phyloP scores from a whole-genome alignment of 192 early-diverging fungal species.

The Coemansia sp. region DNA sequence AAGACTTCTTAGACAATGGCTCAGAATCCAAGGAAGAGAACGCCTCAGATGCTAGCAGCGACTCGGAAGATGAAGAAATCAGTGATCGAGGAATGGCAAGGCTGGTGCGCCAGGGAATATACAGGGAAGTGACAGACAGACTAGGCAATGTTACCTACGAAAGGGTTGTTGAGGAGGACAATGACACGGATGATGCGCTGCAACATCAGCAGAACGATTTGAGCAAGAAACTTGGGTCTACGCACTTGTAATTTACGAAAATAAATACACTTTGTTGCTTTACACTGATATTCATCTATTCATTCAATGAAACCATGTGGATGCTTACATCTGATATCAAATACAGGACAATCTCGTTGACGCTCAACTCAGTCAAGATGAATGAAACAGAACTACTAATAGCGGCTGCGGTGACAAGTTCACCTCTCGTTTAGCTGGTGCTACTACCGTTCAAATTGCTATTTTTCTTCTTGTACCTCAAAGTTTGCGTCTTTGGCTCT shows the following conservation, averaged over 20 bases:
- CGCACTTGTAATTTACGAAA: neutral
- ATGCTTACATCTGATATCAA: too few relatives aligned
- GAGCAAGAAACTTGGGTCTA: conserved; percentile 4
- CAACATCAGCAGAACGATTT: neutral
- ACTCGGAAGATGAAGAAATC: conserved; percentile 11
- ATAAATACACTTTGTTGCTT: neutral
- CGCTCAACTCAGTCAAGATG: too few relatives aligned
- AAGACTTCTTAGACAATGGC: neutral
- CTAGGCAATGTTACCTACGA: conserved; percentile 46
- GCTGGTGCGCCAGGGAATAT: conserved; percentile 40
- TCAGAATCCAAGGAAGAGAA: neutral
- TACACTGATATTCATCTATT: too few relatives aligned
- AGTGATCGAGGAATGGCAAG: conserved; percentile 30
- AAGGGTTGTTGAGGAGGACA: conserved; percentile 1
- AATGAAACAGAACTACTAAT: too few relatives aligned
- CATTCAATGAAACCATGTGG: too few relatives aligned
- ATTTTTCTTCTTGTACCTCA: too few relatives aligned
- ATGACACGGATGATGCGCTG: conserved; percentile 2
- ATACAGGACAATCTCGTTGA: too few relatives aligned
- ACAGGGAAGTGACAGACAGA: conserved; percentile 31
- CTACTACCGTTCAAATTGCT: too few relatives aligned
- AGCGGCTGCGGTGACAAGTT: too few relatives aligned
- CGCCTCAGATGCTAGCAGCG: conserved; percentile 23
- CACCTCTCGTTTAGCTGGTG: too few relatives aligned
- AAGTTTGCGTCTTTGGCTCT: too few relatives aligned